Percentiles rank a stretch among this genome's conserved stretches.
Conservation (phyloP, 108 stramenopile genomes). For the Cyclotella cryptica region DNA sequence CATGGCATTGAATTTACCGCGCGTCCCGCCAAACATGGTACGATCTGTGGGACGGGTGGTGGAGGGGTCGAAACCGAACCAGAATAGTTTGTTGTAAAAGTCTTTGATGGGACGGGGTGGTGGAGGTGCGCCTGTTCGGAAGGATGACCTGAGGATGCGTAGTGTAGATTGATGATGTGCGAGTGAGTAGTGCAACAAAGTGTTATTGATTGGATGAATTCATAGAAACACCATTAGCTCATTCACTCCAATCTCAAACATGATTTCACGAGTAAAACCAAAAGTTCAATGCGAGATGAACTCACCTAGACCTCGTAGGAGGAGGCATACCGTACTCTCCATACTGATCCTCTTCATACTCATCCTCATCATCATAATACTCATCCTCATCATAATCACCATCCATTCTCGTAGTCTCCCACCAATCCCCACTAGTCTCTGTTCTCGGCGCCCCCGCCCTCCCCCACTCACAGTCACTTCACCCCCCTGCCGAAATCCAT, state of each 20-base stretch:
- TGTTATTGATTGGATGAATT: not conserved
- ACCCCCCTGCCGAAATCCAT: not conserved
- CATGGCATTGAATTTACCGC: conserved; percentile 85
- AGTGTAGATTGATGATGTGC: not conserved
- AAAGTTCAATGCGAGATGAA: conserved; percentile 11
- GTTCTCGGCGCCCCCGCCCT: conserved; percentile 8
- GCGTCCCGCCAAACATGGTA: conserved; percentile 86
- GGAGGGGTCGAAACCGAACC: conserved; percentile 62
- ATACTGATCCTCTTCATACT: conserved; percentile 20
- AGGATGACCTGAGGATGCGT: conserved; percentile 35
- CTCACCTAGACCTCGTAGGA: conserved; percentile 56
- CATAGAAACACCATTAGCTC: not conserved
- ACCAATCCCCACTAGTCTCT: conserved; percentile 33
- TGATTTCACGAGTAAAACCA: not conserved
- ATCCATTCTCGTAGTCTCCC: conserved; percentile 37
- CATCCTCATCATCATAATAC: conserved; percentile 33
- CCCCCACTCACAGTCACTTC: conserved; percentile 17
- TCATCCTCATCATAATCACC: conserved; percentile 38
- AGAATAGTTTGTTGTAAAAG: conserved; percentile 84
- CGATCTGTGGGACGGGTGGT: conserved; percentile 62
- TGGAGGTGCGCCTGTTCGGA: conserved; percentile 65
- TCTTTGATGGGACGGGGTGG: conserved; percentile 63
- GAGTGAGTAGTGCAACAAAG: not conserved
- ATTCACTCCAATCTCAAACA: not conserved
- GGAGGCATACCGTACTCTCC: conserved; percentile 56